These are phyloP conservation scores for Protea cynaroides DNA, from an alignment of 164 flowering plant genomes.

Conservation along the genomic window DNA sequence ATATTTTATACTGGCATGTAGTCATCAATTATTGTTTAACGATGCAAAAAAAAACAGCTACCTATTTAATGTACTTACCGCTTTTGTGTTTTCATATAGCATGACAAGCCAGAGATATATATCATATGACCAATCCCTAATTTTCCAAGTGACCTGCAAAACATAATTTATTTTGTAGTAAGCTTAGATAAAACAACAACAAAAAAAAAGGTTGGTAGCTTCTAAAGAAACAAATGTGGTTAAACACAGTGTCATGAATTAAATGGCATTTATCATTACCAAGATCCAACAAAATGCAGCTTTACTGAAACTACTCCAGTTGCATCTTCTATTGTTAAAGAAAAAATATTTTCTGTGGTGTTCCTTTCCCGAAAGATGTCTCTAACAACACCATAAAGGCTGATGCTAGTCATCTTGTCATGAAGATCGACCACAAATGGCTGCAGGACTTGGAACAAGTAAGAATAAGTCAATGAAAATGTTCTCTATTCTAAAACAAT, in stretches of 20 bases:
- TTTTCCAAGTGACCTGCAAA: conserved; percentile 85
- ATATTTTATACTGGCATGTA: background rate
- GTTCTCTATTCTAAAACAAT: too few species aligned
- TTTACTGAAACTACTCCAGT: conserved; percentile 64
- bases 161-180: conserved; percentile 2
- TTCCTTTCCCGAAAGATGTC: conserved; percentile 42
- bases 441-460: conserved; percentile 52
- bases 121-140: conserved; percentile 69
- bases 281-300: conserved; percentile 59
- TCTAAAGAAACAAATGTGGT: background rate
- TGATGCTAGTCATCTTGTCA: conserved; percentile 83
- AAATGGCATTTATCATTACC: conserved; percentile 35
- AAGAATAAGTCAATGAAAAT: conserved; percentile 3
- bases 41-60: conserved; percentile 1
- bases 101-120: conserved; percentile 71
- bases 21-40: background rate
- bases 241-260: background rate
- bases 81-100: conserved; percentile 42
- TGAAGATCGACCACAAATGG: conserved; percentile 66
- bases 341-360: conserved; percentile 32
- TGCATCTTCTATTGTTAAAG: conserved; percentile 58
- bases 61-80: conserved; percentile 31
- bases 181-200: background rate
- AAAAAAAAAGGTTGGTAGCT: background rate
- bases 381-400: conserved; percentile 74